These are phyloP conservation scores for Firmiana major DNA, from an alignment of 345 rosid species.

Conservation along the genomic window DNA sequence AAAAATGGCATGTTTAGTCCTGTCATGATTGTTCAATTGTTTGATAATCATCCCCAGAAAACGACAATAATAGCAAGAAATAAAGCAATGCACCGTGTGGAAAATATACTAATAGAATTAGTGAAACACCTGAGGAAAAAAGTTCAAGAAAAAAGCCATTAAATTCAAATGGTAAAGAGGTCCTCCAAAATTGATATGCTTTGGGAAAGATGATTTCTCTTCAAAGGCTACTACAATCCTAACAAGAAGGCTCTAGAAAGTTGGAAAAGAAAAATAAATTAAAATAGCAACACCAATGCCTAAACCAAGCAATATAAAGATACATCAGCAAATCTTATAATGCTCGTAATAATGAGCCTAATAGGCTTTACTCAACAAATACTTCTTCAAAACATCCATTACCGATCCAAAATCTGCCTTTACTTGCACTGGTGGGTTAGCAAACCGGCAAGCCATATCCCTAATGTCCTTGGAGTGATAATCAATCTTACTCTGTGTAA, in stretches of 20 bases:
- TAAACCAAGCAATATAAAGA: neutral
- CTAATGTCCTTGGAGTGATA: constrained; percentile 45
- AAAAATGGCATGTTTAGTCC: neutral
- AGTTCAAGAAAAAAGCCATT: neutral
- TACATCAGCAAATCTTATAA: constrained; percentile 9
- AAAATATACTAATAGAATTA: neutral
- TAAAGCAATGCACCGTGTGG: neutral
- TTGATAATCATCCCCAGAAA: neutral
- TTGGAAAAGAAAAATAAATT: constrained; percentile 7
- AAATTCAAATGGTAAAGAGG: constrained; percentile 4
- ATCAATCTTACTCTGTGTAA: constrained; percentile 49
- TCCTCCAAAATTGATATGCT: neutral
- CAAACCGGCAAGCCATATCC: constrained; percentile 48
- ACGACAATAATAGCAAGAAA: neutral
- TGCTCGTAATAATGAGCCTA: constrained; percentile 14
- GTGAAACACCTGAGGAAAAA: neutral
- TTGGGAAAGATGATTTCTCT: neutral
- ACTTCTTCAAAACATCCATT: constrained; percentile 49
- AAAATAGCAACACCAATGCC: neutral
- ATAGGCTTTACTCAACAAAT: constrained; percentile 27
- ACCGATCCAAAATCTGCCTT: constrained; percentile 46
- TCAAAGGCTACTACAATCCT: constrained; percentile 14
- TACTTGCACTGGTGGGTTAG: constrained; percentile 50
- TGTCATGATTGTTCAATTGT: neutral
- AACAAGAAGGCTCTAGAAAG: constrained; percentile 8